Evolutionary conservation across 257 asterid genomes (phyloP).

Genomic region (Sherardia arvensis): DNA sequence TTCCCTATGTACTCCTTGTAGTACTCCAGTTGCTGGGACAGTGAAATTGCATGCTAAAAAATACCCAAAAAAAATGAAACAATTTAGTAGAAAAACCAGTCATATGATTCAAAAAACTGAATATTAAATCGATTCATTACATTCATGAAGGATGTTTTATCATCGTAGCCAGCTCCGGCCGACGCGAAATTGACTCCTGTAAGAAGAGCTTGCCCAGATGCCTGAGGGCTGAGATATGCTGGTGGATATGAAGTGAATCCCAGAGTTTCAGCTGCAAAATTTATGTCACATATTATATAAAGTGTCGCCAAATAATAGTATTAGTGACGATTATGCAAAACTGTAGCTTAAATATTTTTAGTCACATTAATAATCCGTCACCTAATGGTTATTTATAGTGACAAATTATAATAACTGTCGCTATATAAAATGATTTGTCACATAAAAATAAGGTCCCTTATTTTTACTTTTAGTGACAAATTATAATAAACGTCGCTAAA

Average conservation of each 20-base stretch:
- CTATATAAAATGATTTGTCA: too few species aligned
- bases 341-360: too few species aligned
- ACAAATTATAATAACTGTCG: too few species aligned
- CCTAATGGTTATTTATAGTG: too few species aligned
- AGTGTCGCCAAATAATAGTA: too few species aligned
- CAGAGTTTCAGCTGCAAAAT: conserved; percentile 57
- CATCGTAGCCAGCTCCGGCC: conserved; percentile 92
- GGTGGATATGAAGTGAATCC: conserved; percentile 69
- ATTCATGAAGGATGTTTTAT: conserved; percentile 51
- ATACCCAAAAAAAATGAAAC: background rate
- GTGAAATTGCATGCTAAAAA: conserved; percentile 69
- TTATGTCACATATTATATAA: background rate
- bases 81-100: background rate
- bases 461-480: too few species aligned
- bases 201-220: conserved; percentile 73
- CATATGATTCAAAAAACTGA: too few species aligned
- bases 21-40: conserved; percentile 51
- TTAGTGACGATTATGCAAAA: too few species aligned
- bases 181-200: conserved; percentile 88
- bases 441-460: too few species aligned
- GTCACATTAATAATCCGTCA: too few species aligned
- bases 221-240: conserved; percentile 91
- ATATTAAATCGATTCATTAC: too few species aligned
- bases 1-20: conserved; percentile 75
- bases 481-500: background rate